These are phyloP conservation scores for Hypholoma sublateritium DNA, from an alignment of 768 basidiomycete species.

Conservation along the genomic window DNA sequence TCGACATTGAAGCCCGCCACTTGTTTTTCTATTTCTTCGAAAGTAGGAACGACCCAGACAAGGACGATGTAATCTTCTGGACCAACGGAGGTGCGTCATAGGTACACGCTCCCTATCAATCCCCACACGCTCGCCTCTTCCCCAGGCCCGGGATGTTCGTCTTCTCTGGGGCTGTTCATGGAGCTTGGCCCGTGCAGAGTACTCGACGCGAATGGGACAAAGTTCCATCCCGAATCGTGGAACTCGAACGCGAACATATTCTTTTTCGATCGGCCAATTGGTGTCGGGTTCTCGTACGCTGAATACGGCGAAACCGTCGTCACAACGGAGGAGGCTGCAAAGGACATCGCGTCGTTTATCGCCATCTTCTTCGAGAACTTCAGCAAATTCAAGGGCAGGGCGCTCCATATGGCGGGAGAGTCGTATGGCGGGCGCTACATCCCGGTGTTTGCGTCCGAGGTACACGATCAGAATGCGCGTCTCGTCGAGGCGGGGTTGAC, in stretches of 20 bases:
- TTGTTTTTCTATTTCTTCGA: constrained; percentile 82
- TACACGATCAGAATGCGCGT: constrained; percentile 69
- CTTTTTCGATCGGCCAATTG: constrained; percentile 62
- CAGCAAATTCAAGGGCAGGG: constrained; percentile 63
- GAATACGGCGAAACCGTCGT: constrained; percentile 59
- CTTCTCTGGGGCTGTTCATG: constrained; percentile 68
- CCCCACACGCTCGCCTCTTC: neutral
- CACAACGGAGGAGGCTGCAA: constrained; percentile 67
- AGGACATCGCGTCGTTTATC: constrained; percentile 71
- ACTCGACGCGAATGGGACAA: constrained; percentile 40
- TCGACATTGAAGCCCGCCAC: constrained; percentile 62
- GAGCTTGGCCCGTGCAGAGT: constrained; percentile 55
- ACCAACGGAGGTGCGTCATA: constrained; percentile 41
- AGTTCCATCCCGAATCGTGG: constrained; percentile 61
- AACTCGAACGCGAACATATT: constrained; percentile 64
- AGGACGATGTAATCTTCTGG: constrained; percentile 63
- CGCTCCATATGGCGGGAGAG: constrained; percentile 73
- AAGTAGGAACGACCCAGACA: constrained; percentile 57
- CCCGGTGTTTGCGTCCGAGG: constrained; percentile 73
- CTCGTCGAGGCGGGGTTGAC: constrained; percentile 53
- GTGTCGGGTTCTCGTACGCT: constrained; percentile 63
- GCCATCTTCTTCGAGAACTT: constrained; percentile 77
- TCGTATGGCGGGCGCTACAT: constrained; percentile 77
- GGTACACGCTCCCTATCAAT: constrained; percentile 29
- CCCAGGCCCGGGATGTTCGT: constrained; percentile 38